Evolutionary conservation across 768 basidiomycete genomes (phyloP).

Genomic region (Cantharellus anzutake): DNA sequence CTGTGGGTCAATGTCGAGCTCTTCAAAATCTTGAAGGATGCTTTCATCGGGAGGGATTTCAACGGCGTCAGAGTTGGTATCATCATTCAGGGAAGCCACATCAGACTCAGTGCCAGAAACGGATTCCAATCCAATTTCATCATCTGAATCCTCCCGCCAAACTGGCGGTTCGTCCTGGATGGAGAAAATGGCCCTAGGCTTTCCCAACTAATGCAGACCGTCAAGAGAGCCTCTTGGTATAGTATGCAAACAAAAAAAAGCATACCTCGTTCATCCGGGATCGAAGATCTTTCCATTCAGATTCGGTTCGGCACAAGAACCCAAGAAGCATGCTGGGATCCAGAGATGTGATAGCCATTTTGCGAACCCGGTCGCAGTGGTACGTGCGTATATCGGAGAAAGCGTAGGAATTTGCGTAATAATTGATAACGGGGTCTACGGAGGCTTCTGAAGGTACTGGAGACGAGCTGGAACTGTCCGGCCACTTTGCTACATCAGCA

Average conservation of each 20-base stretch:
- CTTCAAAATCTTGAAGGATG: no score
- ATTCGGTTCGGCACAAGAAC: constrained; percentile 67
- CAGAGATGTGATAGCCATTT: constrained; percentile 78
- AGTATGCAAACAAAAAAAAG: neutral
- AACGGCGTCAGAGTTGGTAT: neutral
- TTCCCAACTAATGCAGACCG: constrained; percentile 22
- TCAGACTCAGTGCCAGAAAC: constrained; percentile 47
- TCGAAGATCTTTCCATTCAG: constrained; percentile 72
- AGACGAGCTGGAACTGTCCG: no score
- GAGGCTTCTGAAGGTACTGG: constrained; percentile 3
- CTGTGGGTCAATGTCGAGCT: no score
- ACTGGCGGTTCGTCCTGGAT: constrained; percentile 75
- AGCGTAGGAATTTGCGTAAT: constrained; percentile 58
- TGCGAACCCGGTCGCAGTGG: constrained; percentile 90
- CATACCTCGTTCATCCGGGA: constrained; percentile 53
- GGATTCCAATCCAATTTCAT: constrained; percentile 56
- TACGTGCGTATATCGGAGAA: constrained; percentile 64
- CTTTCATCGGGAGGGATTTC: no score
- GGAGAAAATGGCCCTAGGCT: constrained; percentile 53
- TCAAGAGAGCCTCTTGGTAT: neutral
- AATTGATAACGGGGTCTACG: constrained; percentile 30
- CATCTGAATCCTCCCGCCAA: constrained; percentile 50
- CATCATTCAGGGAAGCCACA: neutral
- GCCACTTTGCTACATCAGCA: no score
- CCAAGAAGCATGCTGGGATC: constrained; percentile 97